Base-by-base conservation (phyloP, 148 eudicot species). In the Camellia lanceoleosa region DNA sequence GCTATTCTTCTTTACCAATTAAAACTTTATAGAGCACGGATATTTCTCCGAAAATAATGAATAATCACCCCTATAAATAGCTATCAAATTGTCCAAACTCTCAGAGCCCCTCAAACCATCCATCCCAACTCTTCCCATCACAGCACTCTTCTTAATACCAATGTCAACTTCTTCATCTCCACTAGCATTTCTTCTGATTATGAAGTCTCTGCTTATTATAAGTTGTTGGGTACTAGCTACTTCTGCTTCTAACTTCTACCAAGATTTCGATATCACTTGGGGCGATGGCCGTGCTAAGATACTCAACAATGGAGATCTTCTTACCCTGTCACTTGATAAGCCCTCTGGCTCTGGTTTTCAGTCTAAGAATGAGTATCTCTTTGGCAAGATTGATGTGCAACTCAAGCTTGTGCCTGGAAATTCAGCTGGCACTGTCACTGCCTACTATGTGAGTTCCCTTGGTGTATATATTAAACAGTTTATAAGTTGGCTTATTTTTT, bases 351-450 rank as follows among this genome's bases (percentile, higher is more conserved):
- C 86, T 0, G 86, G 86, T 3, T 84, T 84, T 38, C 84, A 82
- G 38, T 85, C 87, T 64, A 82, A 56, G 41, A 82, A 71, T 4
- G 82, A 79, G 30, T 85, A 69, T 61, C 68, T 85, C 66, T 85
- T 85, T 19, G 87, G 87, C 0, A 81, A 82, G 44, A 85, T 85
- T 4, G 87, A 85, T 44, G 82, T 85, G 84, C 84, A 81, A 56
- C 82, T 85, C 30, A 85, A 85, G 64, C 84, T 85, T 47, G 87
- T 85, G 1, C 78, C 84, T 5, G 87, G 87, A 63, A 85, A 85
- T 61, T 85, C 87, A 14, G 87, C 87, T 14, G 87, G 87, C 84
- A 85, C 87, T 5, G 87, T 85, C 68, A 85, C 87, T 1, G 82
- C 84, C 11, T 85, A 85, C 55, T 85, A 85, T 75, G 87, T 85